Conservation (phyloP, 352 stramenopile genomes). For the Bremia lactucae region DNA sequence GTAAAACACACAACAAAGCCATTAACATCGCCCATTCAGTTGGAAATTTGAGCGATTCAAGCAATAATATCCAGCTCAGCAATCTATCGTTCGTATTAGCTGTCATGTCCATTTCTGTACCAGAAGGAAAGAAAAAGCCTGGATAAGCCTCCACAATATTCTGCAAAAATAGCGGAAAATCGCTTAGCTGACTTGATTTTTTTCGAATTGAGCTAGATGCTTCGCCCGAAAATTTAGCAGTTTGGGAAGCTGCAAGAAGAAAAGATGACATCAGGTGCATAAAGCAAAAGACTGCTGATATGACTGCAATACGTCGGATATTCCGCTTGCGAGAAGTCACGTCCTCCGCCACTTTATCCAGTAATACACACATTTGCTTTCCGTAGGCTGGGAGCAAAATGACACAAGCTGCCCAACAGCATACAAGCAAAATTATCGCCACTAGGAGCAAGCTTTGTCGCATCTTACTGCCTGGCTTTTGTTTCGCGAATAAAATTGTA, state of each 20-base stretch:
- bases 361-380: conserved; percentile 37
- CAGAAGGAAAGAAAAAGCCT: conserved; percentile 51
- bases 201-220: conserved; percentile 10
- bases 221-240: conserved; percentile 12
- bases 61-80: conserved; percentile 48
- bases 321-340: conserved; percentile 37
- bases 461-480: conserved; percentile 17
- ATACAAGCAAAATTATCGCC: conserved; percentile 32
- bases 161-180: conserved; percentile 23
- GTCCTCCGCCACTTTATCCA: conserved; percentile 47
- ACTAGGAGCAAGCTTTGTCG: conserved; percentile 35
- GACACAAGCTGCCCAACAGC: conserved; percentile 39
- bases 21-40: conserved; percentile 52
- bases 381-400: conserved; percentile 45
- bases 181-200: conserved; percentile 5
- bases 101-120: conserved; percentile 5
- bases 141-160: conserved; percentile 46
- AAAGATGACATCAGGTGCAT: conserved; percentile 37
- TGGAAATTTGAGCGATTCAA: conserved; percentile 51
- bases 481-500: conserved; percentile 30
- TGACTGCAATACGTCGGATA: conserved; percentile 46
- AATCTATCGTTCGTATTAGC: conserved; percentile 13
- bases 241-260: conserved; percentile 37
- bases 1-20: conserved; percentile 45
- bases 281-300: conserved; percentile 42